Conservation (phyloP, 192 early-diverging fungal genomes). For the Coemansia sp. region DNA sequence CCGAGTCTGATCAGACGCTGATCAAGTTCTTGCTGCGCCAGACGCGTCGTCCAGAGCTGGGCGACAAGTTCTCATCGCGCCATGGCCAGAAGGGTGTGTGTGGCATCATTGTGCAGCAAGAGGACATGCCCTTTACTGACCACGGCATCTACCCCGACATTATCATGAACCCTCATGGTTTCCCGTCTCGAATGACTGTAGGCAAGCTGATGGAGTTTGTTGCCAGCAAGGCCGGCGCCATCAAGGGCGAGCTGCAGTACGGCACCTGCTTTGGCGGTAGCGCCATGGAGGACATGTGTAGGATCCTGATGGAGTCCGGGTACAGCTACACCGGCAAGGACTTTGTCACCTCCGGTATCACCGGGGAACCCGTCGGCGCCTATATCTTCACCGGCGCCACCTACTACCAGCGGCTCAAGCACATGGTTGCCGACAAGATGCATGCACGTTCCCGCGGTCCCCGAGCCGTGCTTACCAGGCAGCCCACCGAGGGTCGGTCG, state of each 20-base stretch:
- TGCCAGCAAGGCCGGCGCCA: conserved; percentile 92
- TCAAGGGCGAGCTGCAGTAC: conserved; percentile 90
- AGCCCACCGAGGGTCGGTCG: conserved; percentile 96
- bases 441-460: conserved; percentile 91
- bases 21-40: conserved; percentile 90
- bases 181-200: conserved; percentile 98
- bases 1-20: conserved; percentile 87
- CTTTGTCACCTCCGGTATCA: conserved; percentile 87
- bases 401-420: conserved; percentile 98
- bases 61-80: conserved; percentile 98
- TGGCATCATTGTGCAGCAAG: conserved; percentile 95
- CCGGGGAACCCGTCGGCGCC: conserved; percentile 86
- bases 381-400: conserved; percentile 98
- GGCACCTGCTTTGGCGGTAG: conserved; percentile 94
- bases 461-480: conserved; percentile 86
- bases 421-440: conserved; percentile 99
- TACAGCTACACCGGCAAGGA: conserved; percentile 98
- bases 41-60: conserved; percentile 92
- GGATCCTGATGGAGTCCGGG: conserved; percentile 86
- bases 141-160: conserved; percentile 90
- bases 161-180: conserved; percentile 99
- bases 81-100: conserved; percentile 98
- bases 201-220: conserved; percentile 99
- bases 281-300: conserved; percentile 96
- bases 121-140: conserved; percentile 97